Evolutionary conservation across 805 yeast genomes (phyloP), one percentile per base, ranked within the genome.

Genomic region (Geotrichum ghanense): DNA sequence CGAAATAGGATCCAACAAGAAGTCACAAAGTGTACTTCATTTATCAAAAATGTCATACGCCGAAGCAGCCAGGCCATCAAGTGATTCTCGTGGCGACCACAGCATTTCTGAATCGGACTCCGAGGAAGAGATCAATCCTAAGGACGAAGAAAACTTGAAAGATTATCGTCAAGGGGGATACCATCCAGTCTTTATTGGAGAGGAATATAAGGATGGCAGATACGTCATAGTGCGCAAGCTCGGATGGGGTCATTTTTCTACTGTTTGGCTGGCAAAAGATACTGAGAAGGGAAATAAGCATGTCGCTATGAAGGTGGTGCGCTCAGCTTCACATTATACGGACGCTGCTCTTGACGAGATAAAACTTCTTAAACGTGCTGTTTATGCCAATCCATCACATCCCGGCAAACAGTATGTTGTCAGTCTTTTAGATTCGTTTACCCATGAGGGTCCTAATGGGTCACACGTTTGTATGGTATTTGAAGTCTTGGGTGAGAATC

Each of bases 221-320:
- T 92, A 92, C 62, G 72, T 80, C 1, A 65, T 92, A 43, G 89
- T 85, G 25, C 76, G 97, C 50, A 92, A 92, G 61, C 70, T 92
- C 3, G 99, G 99, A 0, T 92, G 99, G 99, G 99, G 99, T 27
- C 97, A 92, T 65, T 92, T 92, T 61, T 82, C 95, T 22, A 92
- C 95, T 1, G 97, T 86, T 20, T 89, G 96, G 97, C 69, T 85
- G 23, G 97, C 96, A 3, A 71, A 69, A 45, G 81, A 77, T 48
- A 53, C 56, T n/a, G 76, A 76, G 45, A 66, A 69, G 45, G 69
- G 71, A 45, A 71, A 75, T 50, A 67, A 74, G 43, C 95, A 84
- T 60, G 97, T 92, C 20, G 98, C 98, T 1, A 75, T 92, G 74
- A 92, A 92, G 63, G 82, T 92, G 55, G 97, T 92, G 22, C 74